Percentiles rank a stretch among this genome's conserved stretches.
phyloP scores from a whole-genome alignment of 2,329 filamentous ascomycete genomes.

The Colletotrichum echinochloae region DNA sequence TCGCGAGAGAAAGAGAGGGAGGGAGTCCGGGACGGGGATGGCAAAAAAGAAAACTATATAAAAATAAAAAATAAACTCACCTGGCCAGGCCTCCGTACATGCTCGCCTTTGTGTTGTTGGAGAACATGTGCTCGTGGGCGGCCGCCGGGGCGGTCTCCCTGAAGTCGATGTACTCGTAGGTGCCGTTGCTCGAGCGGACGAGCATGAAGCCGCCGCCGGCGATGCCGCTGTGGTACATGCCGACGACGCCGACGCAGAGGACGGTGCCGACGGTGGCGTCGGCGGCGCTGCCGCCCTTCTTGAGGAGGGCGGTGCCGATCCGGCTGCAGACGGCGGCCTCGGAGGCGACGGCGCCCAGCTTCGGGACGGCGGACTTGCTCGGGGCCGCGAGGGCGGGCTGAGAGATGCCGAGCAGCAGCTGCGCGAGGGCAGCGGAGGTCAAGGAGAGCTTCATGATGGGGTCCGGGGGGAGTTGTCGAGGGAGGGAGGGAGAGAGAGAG shows the following conservation, averaged over 20 bases:
- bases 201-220: slow-evolving; percentile 86
- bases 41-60: too few relatives aligned
- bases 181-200: slow-evolving; percentile 72
- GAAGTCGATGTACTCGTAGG: slow-evolving; percentile 87
- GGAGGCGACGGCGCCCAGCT: slow-evolving; percentile 70
- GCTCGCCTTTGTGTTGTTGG: slow-evolving; percentile 72
- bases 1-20: too few relatives aligned
- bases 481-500: not conserved
- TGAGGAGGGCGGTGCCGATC: slow-evolving; percentile 68
- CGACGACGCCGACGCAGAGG: slow-evolving; percentile 72
- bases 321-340: slow-evolving; percentile 70
- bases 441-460: slow-evolving; percentile 34
- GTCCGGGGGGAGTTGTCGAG: not conserved
- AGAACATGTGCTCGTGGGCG: slow-evolving; percentile 84
- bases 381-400: slow-evolving; percentile 30
- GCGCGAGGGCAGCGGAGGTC: slow-evolving; percentile 31
- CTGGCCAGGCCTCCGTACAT: slow-evolving; percentile 77
- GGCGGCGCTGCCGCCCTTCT: slow-evolving; percentile 73
- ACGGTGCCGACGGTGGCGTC: slow-evolving; percentile 74
- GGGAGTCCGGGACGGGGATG: too few relatives aligned
- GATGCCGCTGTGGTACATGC: slow-evolving; percentile 77
- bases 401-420: slow-evolving; percentile 30
- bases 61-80: too few relatives aligned
- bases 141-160: slow-evolving; percentile 86
- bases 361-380: slow-evolving; percentile 29